Conservation (phyloP, 345 rosid species). For the Theobroma cacao region DNA sequence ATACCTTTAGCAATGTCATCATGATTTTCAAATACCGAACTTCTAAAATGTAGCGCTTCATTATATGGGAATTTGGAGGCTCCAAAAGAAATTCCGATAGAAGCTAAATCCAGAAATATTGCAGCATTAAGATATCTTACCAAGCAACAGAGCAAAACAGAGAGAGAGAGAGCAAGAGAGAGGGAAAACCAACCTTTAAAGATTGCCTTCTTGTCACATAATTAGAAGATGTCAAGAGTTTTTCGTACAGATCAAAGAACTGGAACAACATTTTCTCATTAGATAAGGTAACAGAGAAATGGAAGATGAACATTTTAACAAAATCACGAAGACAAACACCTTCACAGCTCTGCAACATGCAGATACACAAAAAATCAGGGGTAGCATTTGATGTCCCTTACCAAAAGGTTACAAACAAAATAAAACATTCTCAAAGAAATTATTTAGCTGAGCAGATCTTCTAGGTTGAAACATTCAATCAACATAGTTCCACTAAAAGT, state of each 20-base stretch:
- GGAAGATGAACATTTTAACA: conserved; percentile 3
- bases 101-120: conserved; percentile 55
- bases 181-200: conserved; percentile 60
- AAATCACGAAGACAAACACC: conserved; percentile 19
- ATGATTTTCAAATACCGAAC: conserved; percentile 88
- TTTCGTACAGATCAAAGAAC: conserved; percentile 88
- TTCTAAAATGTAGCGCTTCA: conserved; percentile 90
- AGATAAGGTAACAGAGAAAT: conserved; percentile 19
- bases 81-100: conserved; percentile 93
- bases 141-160: not conserved
- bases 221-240: conserved; percentile 78
- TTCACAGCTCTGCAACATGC: not conserved
- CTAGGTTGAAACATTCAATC: conserved; percentile 4
- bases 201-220: conserved; percentile 99
- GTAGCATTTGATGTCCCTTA: not conserved
- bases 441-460: not conserved
- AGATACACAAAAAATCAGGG: not conserved
- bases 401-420: not conserved
- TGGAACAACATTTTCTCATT: conserved; percentile 40
- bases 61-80: conserved; percentile 75
- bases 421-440: not conserved
- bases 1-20: conserved; percentile 88
- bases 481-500: not conserved
- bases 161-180: conserved; percentile 8
- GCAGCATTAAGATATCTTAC: conserved; percentile 9